phyloP scores from a whole-genome alignment of 1,284 basidiomycete genomes.

The Phlebopus sp. region DNA sequence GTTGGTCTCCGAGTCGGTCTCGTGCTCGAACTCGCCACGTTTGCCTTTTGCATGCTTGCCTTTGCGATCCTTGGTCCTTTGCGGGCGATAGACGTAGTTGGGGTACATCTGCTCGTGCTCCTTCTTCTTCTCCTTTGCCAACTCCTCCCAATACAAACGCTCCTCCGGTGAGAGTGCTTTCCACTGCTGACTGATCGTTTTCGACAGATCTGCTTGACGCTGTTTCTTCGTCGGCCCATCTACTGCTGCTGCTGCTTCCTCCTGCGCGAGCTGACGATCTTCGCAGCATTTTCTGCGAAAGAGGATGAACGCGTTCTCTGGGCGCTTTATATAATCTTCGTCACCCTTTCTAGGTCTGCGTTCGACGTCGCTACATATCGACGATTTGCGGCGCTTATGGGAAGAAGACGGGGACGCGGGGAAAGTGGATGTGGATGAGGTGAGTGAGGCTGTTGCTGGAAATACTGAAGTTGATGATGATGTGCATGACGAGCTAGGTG shows the following conservation, averaged over 20 bases:
- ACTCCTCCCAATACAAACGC: constrained; percentile 59
- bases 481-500: constrained; percentile 26
- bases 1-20: constrained; percentile 44
- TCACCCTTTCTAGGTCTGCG: constrained; percentile 74
- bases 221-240: constrained; percentile 45
- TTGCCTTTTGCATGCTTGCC: constrained; percentile 38
- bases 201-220: constrained; percentile 62
- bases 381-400: constrained; percentile 63
- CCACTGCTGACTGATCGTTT: constrained; percentile 77
- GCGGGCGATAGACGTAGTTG: constrained; percentile 73
- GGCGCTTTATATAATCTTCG: constrained; percentile 76
- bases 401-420: constrained; percentile 35
- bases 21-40: constrained; percentile 41
- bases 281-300: constrained; percentile 75
- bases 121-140: constrained; percentile 57
- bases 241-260: constrained; percentile 36
- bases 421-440: constrained; percentile 29
- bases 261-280: constrained; percentile 52
- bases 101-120: constrained; percentile 65
- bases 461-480: constrained; percentile 38
- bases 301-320: constrained; percentile 78
- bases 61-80: constrained; percentile 59
- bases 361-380: constrained; percentile 53
- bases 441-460: constrained; percentile 35
- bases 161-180: constrained; percentile 60